Evolutionary conservation across 495 filamentous ascomycete species (phyloP).

Genomic region (Penicillium manginii): DNA sequence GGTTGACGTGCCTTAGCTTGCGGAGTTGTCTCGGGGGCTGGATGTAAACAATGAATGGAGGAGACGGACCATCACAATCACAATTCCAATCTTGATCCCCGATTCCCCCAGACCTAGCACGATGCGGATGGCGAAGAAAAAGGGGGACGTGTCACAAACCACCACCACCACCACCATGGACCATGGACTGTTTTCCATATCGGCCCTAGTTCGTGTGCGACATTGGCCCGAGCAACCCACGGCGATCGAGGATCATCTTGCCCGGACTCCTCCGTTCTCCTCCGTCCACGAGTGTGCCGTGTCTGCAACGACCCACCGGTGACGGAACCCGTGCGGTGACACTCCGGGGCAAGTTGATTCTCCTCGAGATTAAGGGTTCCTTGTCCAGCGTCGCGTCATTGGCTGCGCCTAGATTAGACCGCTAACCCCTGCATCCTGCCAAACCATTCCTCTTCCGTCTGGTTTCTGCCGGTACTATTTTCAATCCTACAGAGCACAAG

Average conservation of each 20-base stretch:
- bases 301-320: conserved; percentile 21
- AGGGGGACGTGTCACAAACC: background rate
- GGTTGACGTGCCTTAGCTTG: conserved; percentile 6
- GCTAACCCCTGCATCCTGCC: conserved; percentile 3
- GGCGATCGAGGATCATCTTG: conserved; percentile 13
- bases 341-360: conserved; percentile 16
- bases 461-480: background rate
- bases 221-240: conserved; percentile 13
- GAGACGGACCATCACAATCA: background rate
- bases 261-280: conserved; percentile 17
- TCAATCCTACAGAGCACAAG: background rate
- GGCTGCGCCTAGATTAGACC: conserved; percentile 11
- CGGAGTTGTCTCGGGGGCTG: background rate
- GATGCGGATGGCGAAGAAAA: background rate
- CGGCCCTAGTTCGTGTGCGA: conserved; percentile 11
- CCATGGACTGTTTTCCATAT: conserved; percentile 9
- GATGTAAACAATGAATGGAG: background rate
- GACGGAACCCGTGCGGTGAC: conserved; percentile 19
- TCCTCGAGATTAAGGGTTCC: conserved; percentile 12
- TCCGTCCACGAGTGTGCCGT: conserved; percentile 17
- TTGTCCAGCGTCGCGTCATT: conserved; percentile 2
- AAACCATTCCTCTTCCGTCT: conserved; percentile 13
- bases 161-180: background rate
- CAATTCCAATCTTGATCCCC: background rate
- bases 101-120: background rate